phyloP scores from a whole-genome alignment of 2,329 filamentous ascomycete genomes.

The Xylariaceae sp. region DNA sequence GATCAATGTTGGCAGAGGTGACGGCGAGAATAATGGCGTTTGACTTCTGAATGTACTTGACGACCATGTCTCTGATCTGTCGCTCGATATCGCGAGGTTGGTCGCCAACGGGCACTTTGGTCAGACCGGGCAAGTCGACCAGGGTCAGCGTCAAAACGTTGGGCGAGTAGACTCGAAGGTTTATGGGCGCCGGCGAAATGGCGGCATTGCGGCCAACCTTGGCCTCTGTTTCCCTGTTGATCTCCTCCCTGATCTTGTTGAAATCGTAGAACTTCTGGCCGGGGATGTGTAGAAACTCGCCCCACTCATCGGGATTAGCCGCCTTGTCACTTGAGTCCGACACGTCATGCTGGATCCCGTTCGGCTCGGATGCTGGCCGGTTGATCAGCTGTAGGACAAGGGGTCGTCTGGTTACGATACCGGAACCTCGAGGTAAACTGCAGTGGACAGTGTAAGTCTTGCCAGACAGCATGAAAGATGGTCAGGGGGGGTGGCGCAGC shows the following conservation, averaged over 20 bases:
- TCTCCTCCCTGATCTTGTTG: slow-evolving; percentile 96
- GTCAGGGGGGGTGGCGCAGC: slow-evolving; percentile 35
- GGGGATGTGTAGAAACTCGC: slow-evolving; percentile 96
- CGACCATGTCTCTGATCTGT: slow-evolving; percentile 95
- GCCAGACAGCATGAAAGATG: neutral
- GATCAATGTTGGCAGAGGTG: slow-evolving; percentile 92
- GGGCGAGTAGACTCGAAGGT: slow-evolving; percentile 95
- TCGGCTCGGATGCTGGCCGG: slow-evolving; percentile 61
- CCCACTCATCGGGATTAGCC: slow-evolving; percentile 93
- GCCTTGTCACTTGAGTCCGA: slow-evolving; percentile 70
- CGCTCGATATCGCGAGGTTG: slow-evolving; percentile 94
- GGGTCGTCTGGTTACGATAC: slow-evolving; percentile 93
- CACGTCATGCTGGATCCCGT: slow-evolving; percentile 66
- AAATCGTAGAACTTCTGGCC: slow-evolving; percentile 98
- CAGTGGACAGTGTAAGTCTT: slow-evolving; percentile 4
- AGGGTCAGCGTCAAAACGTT: slow-evolving; percentile 96
- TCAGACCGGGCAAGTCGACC: slow-evolving; percentile 92
- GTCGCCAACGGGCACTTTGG: slow-evolving; percentile 93
- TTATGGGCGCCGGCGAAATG: slow-evolving; percentile 95
- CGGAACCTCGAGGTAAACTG: slow-evolving; percentile 92
- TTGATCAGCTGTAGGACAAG: slow-evolving; percentile 98
- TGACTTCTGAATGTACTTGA: slow-evolving; percentile 97
- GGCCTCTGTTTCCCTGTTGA: slow-evolving; percentile 89
- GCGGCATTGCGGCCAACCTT: slow-evolving; percentile 96
- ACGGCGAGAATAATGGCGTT: slow-evolving; percentile 98